phyloP scores from a whole-genome alignment of 768 basidiomycete species.

The Nevesoporus exiguus region DNA sequence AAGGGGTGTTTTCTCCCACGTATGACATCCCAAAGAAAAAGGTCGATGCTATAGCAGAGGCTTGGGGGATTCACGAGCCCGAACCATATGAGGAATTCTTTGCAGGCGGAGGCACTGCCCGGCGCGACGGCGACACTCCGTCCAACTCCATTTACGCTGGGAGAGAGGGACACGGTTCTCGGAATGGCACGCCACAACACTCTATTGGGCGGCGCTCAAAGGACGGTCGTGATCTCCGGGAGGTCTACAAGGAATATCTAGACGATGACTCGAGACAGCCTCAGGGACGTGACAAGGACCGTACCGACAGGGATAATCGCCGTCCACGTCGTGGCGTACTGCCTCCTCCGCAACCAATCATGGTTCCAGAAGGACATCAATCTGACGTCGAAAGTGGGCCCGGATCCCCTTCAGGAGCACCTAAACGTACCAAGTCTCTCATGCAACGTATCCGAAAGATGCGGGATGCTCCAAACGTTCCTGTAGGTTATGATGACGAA shows the following conservation, averaged over 20 bases:
- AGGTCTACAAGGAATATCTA: constrained; percentile 42
- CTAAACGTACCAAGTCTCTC: constrained; percentile 75
- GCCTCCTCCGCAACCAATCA: constrained; percentile 83
- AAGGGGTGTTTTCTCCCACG: constrained; percentile 45
- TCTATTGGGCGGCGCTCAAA: constrained; percentile 39
- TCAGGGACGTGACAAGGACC: constrained; percentile 32
- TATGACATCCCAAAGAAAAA: constrained; percentile 74
- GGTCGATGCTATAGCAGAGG: constrained; percentile 85
- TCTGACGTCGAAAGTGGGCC: constrained; percentile 35
- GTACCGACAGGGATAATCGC: constrained; percentile 33
- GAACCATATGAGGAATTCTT: constrained; percentile 90
- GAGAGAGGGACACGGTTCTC: constrained; percentile 44
- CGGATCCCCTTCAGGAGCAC: constrained; percentile 43
- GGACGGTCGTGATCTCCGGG: constrained; percentile 49
- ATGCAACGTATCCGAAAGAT: constrained; percentile 89
- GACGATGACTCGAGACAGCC: constrained; percentile 36
- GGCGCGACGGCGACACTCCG: constrained; percentile 52
- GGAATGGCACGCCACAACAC: constrained; percentile 36
- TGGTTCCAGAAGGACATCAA: constrained; percentile 55
- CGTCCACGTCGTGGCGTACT: constrained; percentile 49
- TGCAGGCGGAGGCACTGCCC: constrained; percentile 64
- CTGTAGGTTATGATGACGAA: constrained; percentile 48
- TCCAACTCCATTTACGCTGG: constrained; percentile 70
- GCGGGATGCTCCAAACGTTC: constrained; percentile 83
- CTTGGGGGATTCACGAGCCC: constrained; percentile 91